These are phyloP conservation scores for Aspergillus avenaceus DNA, from an alignment of 495 filamentous ascomycete species.

Conservation along the genomic window DNA sequence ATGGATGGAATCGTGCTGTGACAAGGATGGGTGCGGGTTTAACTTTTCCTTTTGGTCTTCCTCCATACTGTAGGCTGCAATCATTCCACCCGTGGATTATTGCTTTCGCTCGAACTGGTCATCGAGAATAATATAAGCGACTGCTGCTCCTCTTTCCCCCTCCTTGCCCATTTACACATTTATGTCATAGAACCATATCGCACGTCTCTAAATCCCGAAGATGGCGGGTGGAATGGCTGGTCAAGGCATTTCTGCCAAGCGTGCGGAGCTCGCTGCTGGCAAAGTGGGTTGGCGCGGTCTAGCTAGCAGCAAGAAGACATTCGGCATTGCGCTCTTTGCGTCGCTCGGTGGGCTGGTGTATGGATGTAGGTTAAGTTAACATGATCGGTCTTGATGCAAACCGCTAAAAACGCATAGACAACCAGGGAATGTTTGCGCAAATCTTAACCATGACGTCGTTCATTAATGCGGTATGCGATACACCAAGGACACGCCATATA, in stretches of 20 bases:
- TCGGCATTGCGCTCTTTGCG: constrained; percentile 30
- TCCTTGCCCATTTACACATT: not conserved
- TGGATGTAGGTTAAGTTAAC: constrained; percentile 22
- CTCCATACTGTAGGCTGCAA: too few species aligned
- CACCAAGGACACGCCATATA: too few species aligned
- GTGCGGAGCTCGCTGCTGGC: constrained; percentile 30
- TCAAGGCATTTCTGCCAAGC: constrained; percentile 29
- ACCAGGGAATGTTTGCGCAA: constrained; percentile 38
- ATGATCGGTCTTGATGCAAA: not conserved
- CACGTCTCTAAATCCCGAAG: not conserved
- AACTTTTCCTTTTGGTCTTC: not conserved
- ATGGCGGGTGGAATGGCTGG: constrained; percentile 8
- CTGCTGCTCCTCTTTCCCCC: not conserved
- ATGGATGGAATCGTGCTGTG: not conserved
- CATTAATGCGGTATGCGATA: constrained; percentile 20
- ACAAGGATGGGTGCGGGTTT: not conserved
- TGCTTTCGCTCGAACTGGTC: too few species aligned
- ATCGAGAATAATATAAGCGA: too few species aligned
- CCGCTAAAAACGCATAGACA: constrained; percentile 17
- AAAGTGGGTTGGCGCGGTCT: constrained; percentile 24
- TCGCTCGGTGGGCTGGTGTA: constrained; percentile 36
- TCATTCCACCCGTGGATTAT: too few species aligned
- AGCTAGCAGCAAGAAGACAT: constrained; percentile 30
- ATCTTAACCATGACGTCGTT: constrained; percentile 33
- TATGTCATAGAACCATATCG: not conserved